A percentile compares a stretch with the other conserved stretches of the same genome.
These are phyloP conservation scores for Aspergillus egyptiacus DNA, from an alignment of 495 filamentous ascomycete species.

Conservation along the genomic window DNA sequence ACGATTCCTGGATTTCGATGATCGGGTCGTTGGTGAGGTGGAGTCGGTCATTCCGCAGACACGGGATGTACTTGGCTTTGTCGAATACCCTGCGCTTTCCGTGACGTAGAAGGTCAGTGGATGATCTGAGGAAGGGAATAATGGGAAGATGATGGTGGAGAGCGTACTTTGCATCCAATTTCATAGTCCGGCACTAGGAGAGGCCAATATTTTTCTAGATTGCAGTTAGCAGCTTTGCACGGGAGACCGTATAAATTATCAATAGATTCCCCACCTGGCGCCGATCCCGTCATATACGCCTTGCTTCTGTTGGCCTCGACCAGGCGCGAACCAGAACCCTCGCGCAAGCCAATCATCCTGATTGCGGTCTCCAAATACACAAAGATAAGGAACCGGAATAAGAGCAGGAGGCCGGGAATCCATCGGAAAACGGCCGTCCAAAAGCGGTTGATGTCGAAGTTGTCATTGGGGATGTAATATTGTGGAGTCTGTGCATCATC, in stretches of 20 bases:
- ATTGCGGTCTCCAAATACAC: constrained; percentile 5
- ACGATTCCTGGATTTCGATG: background rate
- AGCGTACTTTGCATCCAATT: constrained; percentile 7
- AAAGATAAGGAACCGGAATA: constrained; percentile 5
- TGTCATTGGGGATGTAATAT: constrained; percentile 29
- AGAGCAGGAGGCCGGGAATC: background rate
- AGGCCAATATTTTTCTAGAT: constrained; percentile 5
- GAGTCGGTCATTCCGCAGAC: constrained; percentile 1
- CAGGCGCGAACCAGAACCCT: background rate
- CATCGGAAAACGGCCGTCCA: constrained; percentile 8
- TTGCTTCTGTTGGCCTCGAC: constrained; percentile 4
- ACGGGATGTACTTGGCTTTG: constrained; percentile 3
- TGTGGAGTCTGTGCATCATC: constrained; percentile 33
- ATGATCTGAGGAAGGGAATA: too few relatives aligned
- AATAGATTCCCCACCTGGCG: background rate
- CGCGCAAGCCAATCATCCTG: constrained; percentile 2
- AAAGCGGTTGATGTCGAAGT: background rate
- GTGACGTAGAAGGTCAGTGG: background rate
- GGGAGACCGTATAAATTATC: background rate
- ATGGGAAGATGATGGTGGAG: too few relatives aligned
- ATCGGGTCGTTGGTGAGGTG: constrained; percentile 7
- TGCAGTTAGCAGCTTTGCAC: background rate
- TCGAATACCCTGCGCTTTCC: background rate
- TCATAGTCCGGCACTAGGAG: constrained; percentile 6
- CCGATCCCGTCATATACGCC: constrained; percentile 3